Evolutionary conservation across 169 alveolate species (phyloP).

Genomic region (Plasmodium inui): DNA sequence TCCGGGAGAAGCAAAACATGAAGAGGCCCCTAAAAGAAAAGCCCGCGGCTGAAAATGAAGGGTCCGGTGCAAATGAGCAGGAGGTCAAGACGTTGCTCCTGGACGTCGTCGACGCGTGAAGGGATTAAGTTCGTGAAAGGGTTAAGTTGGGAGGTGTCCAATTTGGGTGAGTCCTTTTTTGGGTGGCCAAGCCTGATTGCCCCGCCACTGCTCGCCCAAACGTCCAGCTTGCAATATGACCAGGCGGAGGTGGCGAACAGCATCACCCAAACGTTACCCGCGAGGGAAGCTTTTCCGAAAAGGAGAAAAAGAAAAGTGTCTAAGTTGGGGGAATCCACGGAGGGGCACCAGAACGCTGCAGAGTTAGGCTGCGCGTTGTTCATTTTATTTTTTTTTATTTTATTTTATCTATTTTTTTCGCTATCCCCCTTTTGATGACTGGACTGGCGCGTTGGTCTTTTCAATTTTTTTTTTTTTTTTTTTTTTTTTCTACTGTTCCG

Average conservation of each 20-base stretch:
- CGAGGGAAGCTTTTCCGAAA: too few species aligned
- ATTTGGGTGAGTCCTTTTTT: not conserved
- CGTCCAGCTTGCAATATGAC: not conserved
- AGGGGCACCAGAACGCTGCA: not conserved
- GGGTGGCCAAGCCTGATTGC: not conserved
- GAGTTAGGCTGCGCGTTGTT: not conserved
- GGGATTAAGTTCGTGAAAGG: not conserved
- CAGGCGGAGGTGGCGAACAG: too few species aligned
- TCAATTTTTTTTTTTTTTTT: not conserved
- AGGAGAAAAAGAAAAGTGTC: not conserved
- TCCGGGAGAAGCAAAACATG: constrained; percentile 65
- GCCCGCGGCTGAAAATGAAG: constrained; percentile 44
- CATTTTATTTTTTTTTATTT: not conserved
- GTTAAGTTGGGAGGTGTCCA: not conserved
- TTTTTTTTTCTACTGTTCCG: not conserved
- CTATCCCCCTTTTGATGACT: not conserved
- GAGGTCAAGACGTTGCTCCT: constrained; percentile 65
- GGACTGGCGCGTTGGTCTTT: not conserved
- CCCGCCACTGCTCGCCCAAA: not conserved
- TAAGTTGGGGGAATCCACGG: not conserved
- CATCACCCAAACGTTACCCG: too few species aligned
- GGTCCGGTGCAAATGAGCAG: constrained; percentile 61
- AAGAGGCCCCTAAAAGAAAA: constrained; percentile 58
- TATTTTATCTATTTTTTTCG: too few species aligned
- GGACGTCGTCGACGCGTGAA: constrained; percentile 30